Base-by-base conservation (phyloP, 2,329 filamentous ascomycete genomes). In the Colletotrichum karsti region DNA sequence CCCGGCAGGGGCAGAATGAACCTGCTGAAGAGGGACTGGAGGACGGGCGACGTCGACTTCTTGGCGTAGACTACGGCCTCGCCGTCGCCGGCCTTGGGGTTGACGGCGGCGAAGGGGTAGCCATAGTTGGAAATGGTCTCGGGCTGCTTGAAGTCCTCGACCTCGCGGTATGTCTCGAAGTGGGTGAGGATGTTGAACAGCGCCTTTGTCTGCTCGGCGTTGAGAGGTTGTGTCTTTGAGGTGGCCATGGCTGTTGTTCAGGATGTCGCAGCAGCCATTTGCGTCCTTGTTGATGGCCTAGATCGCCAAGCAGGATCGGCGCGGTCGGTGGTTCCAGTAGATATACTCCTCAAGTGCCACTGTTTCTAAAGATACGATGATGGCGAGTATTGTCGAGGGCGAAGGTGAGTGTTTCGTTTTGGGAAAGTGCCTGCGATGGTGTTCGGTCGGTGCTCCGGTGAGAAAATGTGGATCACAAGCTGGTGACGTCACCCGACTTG, bases 91-190 rank as follows among this genome's bases (percentile, higher is more conserved):
- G 44, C 13, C 12, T 20, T 22, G 37, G 50, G 10, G 20, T 3
- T 54, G 18, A 26, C 39, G n/a, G 61, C 55, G 9, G 76, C 79
- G 77, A 95, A 94, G 0, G 93, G 93, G 70, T 87, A 89, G 13
- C 93, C 92, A 80, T 93, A 94, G 22, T 83, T 78, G 66, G 86
- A 83, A 67, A 94, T 91, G 28, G 90, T 87, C 2, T 84, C 80
- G 0, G 91, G 87, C 39, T 85, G 79, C 73, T 91, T 93, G 84
- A 95, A 94, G 69, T 85, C 86, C 74, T 91, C 87, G 69, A 94
- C 92, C 78, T 96, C 93, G 12, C 85, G 78, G 72, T 90, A 91
- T 1, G 87, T 88, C 76, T 90, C 83, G 70, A 86, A 75, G 73
- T 90, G 88, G 33, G 86, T 86, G 61, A 90, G 83, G 57, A 90